These are phyloP conservation scores for Kwoniella bestiolae DNA, from an alignment of 768 basidiomycete genomes.

Conservation along the genomic window DNA sequence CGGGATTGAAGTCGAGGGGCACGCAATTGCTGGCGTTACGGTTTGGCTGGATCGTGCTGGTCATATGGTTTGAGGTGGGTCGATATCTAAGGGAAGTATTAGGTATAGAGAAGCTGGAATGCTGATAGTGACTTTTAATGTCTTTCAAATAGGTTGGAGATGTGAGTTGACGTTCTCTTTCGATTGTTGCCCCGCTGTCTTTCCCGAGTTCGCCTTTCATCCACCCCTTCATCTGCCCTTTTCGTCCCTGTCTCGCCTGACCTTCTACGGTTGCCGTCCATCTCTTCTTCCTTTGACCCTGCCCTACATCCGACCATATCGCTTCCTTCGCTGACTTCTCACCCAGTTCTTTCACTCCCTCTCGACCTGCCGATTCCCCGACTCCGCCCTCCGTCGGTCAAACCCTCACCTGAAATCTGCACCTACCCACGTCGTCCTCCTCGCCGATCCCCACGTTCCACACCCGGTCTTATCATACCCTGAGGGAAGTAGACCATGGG, in stretches of 20 bases:
- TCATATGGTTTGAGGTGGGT: slow-evolving; percentile 77
- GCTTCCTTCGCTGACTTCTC: background rate
- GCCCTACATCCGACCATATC: background rate
- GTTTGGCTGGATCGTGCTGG: slow-evolving; percentile 66
- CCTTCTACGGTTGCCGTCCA: background rate
- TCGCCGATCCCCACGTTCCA: slow-evolving; percentile 87
- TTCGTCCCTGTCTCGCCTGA: slow-evolving; percentile 11
- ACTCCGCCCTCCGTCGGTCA: slow-evolving; percentile 36
- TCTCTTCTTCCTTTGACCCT: background rate
- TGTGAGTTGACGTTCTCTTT: slow-evolving; percentile 32
- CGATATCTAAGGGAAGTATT: too few relatives aligned
- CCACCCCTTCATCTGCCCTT: too few relatives aligned
- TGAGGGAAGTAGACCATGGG: slow-evolving; percentile 63
- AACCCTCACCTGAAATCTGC: slow-evolving; percentile 26
- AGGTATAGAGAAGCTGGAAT: too few relatives aligned
- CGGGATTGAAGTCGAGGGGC: slow-evolving; percentile 36
- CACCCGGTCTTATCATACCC: slow-evolving; percentile 70
- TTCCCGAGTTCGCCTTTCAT: background rate
- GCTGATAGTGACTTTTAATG: too few relatives aligned
- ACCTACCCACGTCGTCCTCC: slow-evolving; percentile 70
- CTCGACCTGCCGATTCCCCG: slow-evolving; percentile 50
- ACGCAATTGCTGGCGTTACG: slow-evolving; percentile 47
- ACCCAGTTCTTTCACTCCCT: slow-evolving; percentile 53
- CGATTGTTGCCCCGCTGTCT: background rate
- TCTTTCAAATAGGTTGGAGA: too few relatives aligned